A percentile compares a stretch with the other conserved stretches of the same genome.
Conservation (phyloP, 2,329 filamentous ascomycete species). For the Diplocarpon mali region DNA sequence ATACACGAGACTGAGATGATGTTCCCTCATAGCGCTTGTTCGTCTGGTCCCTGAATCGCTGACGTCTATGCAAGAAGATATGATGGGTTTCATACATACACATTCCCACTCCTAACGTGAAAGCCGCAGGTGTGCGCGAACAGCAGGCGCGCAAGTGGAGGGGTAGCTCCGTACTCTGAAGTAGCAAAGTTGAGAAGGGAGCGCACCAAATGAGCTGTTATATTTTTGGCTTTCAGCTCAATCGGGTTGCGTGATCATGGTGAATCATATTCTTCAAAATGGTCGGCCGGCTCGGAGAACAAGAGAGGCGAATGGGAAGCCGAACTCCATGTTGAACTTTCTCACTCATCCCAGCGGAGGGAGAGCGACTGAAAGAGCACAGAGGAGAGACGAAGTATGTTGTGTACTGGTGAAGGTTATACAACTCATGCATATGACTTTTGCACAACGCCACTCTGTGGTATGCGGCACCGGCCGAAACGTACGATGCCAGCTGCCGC, state of each 20-base stretch:
- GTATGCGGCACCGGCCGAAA: conserved; percentile 8
- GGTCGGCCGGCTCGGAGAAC: no score
- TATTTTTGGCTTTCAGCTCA: no score
- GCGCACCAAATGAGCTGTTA: no score
- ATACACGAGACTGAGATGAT: conserved; percentile 4
- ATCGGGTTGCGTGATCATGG: neutral
- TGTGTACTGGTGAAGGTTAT: neutral
- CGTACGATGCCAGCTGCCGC: conserved; percentile 1
- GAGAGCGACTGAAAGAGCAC: no score
- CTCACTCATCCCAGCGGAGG: no score
- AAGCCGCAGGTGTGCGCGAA: neutral
- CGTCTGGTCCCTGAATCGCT: neutral
- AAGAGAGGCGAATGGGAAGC: neutral
- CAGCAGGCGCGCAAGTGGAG: no score
- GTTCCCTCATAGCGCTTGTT: neutral
- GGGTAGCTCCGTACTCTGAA: no score
- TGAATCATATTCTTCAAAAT: neutral
- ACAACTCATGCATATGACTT: conserved; percentile 6
- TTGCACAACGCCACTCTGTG: conserved; percentile 2
- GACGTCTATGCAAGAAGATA: neutral
- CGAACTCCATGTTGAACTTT: no score
- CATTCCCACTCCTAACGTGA: conserved; percentile 1
- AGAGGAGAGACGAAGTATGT: no score
- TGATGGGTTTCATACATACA: conserved; percentile 1
- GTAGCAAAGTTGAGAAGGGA: no score